Conservation (phyloP, 2,329 filamentous ascomycete genomes). For the Penicillium vulpinum region DNA sequence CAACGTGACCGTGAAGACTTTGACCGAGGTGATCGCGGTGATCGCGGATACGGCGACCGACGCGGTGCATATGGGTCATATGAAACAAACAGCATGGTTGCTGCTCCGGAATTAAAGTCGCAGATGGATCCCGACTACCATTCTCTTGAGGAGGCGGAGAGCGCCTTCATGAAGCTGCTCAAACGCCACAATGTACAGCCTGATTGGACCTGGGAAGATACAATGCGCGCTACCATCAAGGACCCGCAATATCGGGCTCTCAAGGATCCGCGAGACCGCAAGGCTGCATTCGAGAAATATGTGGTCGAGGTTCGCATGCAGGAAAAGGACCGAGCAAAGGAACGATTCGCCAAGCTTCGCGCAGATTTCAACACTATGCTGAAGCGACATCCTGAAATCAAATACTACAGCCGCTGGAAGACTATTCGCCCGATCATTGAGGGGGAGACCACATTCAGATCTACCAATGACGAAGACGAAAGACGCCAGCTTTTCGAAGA, state of each 20-base stretch:
- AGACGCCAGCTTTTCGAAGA: slow-evolving; percentile 89
- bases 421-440: slow-evolving; percentile 92
- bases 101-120: slow-evolving; percentile 40
- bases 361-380: slow-evolving; percentile 96
- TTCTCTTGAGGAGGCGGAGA: slow-evolving; percentile 82
- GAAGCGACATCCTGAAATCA: slow-evolving; percentile 93
- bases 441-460: slow-evolving; percentile 91
- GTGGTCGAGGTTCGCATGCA: slow-evolving; percentile 84
- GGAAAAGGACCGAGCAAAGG: slow-evolving; percentile 92
- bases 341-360: slow-evolving; percentile 86
- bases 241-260: slow-evolving; percentile 92
- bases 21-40: slow-evolving; percentile 32
- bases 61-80: slow-evolving; percentile 48
- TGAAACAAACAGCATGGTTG: slow-evolving; percentile 44
- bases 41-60: slow-evolving; percentile 40
- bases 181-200: slow-evolving; percentile 81
- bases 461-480: slow-evolving; percentile 83
- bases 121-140: slow-evolving; percentile 73
- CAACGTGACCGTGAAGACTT: slow-evolving; percentile 53
- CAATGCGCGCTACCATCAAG: slow-evolving; percentile 79
- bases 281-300: slow-evolving; percentile 91
- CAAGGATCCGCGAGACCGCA: slow-evolving; percentile 87
- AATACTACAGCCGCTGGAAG: slow-evolving; percentile 95
- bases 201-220: slow-evolving; percentile 91
- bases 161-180: slow-evolving; percentile 87